phyloP scores from a whole-genome alignment of 2,329 filamentous ascomycete species.

The Xylaria arbuscula region DNA sequence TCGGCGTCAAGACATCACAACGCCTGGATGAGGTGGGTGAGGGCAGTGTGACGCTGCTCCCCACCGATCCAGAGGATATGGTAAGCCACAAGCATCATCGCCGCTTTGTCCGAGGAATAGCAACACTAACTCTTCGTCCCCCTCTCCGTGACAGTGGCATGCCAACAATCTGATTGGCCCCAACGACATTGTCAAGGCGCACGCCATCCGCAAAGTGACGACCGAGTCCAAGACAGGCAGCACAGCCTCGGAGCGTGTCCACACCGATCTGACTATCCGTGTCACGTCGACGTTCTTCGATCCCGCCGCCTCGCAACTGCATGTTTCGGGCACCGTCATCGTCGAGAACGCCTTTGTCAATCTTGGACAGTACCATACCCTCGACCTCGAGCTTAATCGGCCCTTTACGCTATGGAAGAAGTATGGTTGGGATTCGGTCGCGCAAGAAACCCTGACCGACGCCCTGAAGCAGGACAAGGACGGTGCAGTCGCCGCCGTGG shows the following conservation, averaged over 20 bases:
- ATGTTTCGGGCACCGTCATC: constrained; percentile 66
- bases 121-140: constrained; percentile 18
- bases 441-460: constrained; percentile 80
- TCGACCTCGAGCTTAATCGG: constrained; percentile 86
- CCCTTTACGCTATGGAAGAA: constrained; percentile 90
- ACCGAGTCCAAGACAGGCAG: constrained; percentile 60
- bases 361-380: constrained; percentile 68
- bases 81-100: constrained; percentile 36
- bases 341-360: constrained; percentile 64
- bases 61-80: constrained; percentile 58
- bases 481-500: constrained; percentile 86
- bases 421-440: constrained; percentile 90
- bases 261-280: constrained; percentile 66
- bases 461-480: constrained; percentile 81
- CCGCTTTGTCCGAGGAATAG: not conserved
- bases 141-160: constrained; percentile 59
- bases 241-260: constrained; percentile 62
- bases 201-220: constrained; percentile 67
- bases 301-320: constrained; percentile 64
- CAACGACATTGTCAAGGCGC: constrained; percentile 65
- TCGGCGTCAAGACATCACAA: constrained; percentile 53
- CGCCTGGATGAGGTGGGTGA: constrained; percentile 54
- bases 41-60: constrained; percentile 54
- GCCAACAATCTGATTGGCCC: constrained; percentile 69
- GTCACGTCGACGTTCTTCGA: constrained; percentile 70